Evolutionary conservation across 2,329 filamentous ascomycete species (phyloP).

Genomic region (Colletotrichum limetticola): DNA sequence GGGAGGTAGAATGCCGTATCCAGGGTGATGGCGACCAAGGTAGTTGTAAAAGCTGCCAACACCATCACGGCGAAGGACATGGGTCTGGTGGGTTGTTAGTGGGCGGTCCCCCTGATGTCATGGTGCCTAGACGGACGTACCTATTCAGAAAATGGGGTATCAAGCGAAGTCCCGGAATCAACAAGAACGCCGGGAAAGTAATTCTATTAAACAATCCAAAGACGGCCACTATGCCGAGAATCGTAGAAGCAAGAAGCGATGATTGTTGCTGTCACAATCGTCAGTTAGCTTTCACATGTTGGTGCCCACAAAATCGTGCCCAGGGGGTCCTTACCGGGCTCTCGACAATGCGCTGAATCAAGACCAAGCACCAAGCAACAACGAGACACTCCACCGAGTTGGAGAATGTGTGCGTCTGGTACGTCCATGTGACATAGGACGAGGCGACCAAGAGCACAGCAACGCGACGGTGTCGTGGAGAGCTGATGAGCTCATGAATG

Average conservation of each 20-base stretch:
- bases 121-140: constrained; percentile 59
- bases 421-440: constrained; percentile 98
- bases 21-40: constrained; percentile 77
- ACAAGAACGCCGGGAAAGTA: constrained; percentile 92
- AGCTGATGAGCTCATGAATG: constrained; percentile 87
- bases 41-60: constrained; percentile 73
- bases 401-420: constrained; percentile 97
- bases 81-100: constrained; percentile 55
- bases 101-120: not conserved
- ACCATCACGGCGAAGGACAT: constrained; percentile 71
- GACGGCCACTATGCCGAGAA: constrained; percentile 84
- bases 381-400: constrained; percentile 96
- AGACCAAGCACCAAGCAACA: constrained; percentile 91
- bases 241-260: constrained; percentile 78
- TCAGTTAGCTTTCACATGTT: constrained; percentile 14
- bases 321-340: constrained; percentile 72
- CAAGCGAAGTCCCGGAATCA: constrained; percentile 85
- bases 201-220: constrained; percentile 96
- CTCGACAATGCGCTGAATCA: constrained; percentile 87
- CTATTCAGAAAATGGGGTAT: constrained; percentile 87
- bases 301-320: not conserved
- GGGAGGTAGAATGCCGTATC: constrained; percentile 87
- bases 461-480: constrained; percentile 75
- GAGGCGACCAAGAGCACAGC: constrained; percentile 90
- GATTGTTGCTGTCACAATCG: constrained; percentile 71